These are phyloP conservation scores for Tetratostichococcus sp. DNA, from an alignment of 139 green algal species.

Conservation along the genomic window DNA sequence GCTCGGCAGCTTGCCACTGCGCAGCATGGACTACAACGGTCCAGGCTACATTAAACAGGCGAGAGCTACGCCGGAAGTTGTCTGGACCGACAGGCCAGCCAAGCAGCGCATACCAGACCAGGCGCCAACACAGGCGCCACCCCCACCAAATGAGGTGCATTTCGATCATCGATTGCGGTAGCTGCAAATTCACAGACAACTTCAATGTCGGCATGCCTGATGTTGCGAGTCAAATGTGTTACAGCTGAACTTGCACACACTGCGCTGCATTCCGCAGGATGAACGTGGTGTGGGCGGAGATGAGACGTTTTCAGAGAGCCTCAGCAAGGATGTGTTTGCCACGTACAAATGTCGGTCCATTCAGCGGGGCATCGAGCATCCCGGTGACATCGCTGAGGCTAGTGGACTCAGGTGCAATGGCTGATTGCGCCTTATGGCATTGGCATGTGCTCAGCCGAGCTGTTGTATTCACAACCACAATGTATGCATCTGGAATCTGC, in stretches of 20 bases:
- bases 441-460: too few species aligned
- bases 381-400: constrained; percentile 72
- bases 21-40: neutral
- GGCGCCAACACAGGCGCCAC: neutral
- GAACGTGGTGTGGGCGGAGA: constrained; percentile 17
- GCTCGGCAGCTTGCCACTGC: too few species aligned
- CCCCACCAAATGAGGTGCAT: neutral
- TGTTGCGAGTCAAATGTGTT: too few species aligned
- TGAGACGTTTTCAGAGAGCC: constrained; percentile 29
- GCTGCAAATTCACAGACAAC: too few species aligned
- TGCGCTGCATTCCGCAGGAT: constrained; percentile 1
- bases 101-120: neutral
- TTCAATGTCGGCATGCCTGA: too few species aligned
- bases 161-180: neutral
- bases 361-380: constrained; percentile 33
- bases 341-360: constrained; percentile 34
- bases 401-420: constrained; percentile 54
- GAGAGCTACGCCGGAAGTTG: neutral
- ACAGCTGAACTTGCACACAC: too few species aligned
- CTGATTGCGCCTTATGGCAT: too few species aligned
- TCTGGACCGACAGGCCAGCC: neutral
- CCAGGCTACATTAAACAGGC: neutral
- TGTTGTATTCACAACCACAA: too few species aligned
- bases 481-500: too few species aligned
- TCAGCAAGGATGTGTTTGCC: constrained; percentile 39